Base-by-base conservation (phyloP, 495 filamentous ascomycete species). In the Podospora didyma region DNA sequence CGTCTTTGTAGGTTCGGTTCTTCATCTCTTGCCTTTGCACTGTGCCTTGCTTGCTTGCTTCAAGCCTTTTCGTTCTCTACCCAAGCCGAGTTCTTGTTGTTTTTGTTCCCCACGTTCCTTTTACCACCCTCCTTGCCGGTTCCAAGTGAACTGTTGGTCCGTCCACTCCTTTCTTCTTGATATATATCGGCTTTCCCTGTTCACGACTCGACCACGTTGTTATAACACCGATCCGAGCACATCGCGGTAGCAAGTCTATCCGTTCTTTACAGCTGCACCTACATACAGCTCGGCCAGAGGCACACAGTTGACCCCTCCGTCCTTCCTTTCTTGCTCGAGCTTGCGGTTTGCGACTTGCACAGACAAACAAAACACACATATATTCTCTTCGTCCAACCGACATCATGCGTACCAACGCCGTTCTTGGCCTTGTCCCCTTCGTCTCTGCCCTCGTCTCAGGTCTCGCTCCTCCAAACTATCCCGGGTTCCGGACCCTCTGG, bases 401-500 rank as follows among this genome's bases (percentile, higher is more conserved):
- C 42, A 66, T 34, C 16, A 69, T 69, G 66, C 66, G 54, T 21
- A 2, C 44, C 37, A 31, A 35, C 28, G 51, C 54, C 11, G 44
- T 26, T 17, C 11, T 56, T 39, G 45, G 62, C 37, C 41, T 66
- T 14, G 41, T 66, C 9, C 51, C 61, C 2, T 35, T 67, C 37
- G 41, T 69, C 37, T 58, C 58, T 20, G 59, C 68, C 20, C 47
- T 66, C n/a, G 64, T 49, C 41, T 59, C 59, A 10, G 67, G 64
- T 39, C 42, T 19, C 24, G 52, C 62, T 7, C 44, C 49, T 7
- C 62, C 67, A 16, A 23, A 46, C 54, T 62, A 64, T 51, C 57
- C 62, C 3, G 69, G 67, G 28, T 64, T 51, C 60, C 53, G 54
- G 19, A 56, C 55, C 20, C 20, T 71, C 26, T 71, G 69, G 69